These are phyloP conservation scores for Penicillium silybi DNA, from an alignment of 495 filamentous ascomycete genomes.

Conservation along the genomic window DNA sequence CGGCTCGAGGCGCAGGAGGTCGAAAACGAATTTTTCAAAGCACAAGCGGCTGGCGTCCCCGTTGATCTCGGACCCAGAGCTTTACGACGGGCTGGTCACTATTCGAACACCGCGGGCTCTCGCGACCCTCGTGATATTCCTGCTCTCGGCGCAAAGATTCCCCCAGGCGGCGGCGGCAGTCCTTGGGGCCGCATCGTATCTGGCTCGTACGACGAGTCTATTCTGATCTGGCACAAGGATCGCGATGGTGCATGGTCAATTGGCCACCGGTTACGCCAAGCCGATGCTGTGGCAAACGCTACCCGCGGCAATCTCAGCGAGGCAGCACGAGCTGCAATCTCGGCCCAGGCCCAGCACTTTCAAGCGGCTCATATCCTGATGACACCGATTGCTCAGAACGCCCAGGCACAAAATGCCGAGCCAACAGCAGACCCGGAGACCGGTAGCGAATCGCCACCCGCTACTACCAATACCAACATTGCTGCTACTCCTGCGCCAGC, in stretches of 20 bases:
- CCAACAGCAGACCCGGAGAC: not conserved
- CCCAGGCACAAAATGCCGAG: not conserved
- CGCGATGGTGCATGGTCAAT: slow-evolving; percentile 75
- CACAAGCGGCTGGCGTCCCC: slow-evolving; percentile 57
- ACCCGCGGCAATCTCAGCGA: slow-evolving; percentile 20
- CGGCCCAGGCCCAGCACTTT: not conserved
- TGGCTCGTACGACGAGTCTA: slow-evolving; percentile 91
- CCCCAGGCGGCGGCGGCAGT: slow-evolving; percentile 84
- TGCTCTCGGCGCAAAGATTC: slow-evolving; percentile 75
- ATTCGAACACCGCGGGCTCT: slow-evolving; percentile 68
- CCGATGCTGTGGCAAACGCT: slow-evolving; percentile 49
- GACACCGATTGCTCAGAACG: not conserved
- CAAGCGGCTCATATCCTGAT: not conserved
- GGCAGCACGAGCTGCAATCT: slow-evolving; percentile 9
- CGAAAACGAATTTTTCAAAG: slow-evolving; percentile 67
- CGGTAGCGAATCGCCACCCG: not conserved
- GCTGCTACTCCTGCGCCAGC: not conserved
- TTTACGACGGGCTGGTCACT: slow-evolving; percentile 45
- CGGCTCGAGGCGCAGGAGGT: slow-evolving; percentile 66
- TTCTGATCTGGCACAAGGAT: slow-evolving; percentile 90
- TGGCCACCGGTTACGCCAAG: slow-evolving; percentile 68
- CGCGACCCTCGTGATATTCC: slow-evolving; percentile 69
- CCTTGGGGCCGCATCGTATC: slow-evolving; percentile 85
- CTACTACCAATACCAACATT: not conserved
- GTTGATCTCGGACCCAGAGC: slow-evolving; percentile 35